Percentiles rank a stretch among this genome's conserved stretches.
These are phyloP conservation scores for Dalbergia cultrata DNA, from an alignment of 306 rosid genomes.

Conservation along the genomic window DNA sequence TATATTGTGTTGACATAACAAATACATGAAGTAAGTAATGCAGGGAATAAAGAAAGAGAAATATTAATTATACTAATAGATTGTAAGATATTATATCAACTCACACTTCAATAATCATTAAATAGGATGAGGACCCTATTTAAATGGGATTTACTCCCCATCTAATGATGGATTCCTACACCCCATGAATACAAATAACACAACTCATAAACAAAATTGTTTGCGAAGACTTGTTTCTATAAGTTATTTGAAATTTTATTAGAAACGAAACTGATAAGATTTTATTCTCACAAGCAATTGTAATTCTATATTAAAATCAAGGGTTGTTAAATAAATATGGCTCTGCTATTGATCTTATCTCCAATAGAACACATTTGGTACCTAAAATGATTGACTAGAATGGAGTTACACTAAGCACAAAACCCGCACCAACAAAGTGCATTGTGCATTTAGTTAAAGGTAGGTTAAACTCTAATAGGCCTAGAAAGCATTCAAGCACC, in stretches of 20 bases:
- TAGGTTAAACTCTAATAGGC: conserved; percentile 12
- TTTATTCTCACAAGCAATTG: not conserved
- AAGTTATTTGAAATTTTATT: not conserved
- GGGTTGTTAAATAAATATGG: not conserved
- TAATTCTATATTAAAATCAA: conserved; percentile 3
- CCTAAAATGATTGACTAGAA: conserved; percentile 22
- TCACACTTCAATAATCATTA: too few relatives aligned
- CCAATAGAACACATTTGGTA: conserved; percentile 23
- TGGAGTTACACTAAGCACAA: conserved; percentile 22
- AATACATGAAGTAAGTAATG: not conserved
- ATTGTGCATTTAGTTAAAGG: conserved; percentile 5
- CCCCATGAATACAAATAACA: too few relatives aligned
- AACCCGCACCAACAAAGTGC: not conserved
- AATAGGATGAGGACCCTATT: too few relatives aligned
- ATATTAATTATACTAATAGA: too few relatives aligned
- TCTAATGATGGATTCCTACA: too few relatives aligned
- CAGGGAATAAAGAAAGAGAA: too few relatives aligned
- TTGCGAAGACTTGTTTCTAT: not conserved
- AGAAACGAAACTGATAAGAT: not conserved
- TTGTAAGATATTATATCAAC: too few relatives aligned
- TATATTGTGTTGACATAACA: not conserved
- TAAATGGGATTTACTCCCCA: too few relatives aligned
- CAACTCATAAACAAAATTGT: conserved; percentile 10
- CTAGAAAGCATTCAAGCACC: conserved; percentile 10
- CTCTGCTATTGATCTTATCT: not conserved